Evolutionary conservation across 768 basidiomycete species (phyloP), one percentile per base, ranked within the genome.

Genomic region (Agaricus blazei): DNA sequence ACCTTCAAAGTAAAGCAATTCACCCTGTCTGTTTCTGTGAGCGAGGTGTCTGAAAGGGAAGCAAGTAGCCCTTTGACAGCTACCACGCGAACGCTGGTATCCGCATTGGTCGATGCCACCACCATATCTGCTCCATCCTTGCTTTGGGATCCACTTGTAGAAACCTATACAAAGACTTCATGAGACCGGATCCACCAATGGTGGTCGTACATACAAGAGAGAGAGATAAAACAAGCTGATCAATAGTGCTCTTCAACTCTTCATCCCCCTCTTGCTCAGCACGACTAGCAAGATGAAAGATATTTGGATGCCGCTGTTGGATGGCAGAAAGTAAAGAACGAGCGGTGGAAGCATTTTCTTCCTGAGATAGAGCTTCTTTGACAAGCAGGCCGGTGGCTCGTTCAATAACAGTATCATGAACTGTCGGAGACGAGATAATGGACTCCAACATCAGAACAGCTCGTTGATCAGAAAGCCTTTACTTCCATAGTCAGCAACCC

Each of bases 221-320:
- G 23, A 91, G 67, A 1, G 85, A 84, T 0, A 84, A 65, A 28
- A 85, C 58, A 31, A 88, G 65, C 38, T 82, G 77, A 49, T 84
- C 82, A 5, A 84, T 58, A 6, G 65, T 65, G 15, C 76, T 76
- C 58, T 72, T 74, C 27, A 68, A 56, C 31, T 68, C 69, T 40
- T 72, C 66, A 52, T 71, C 67, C 34, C 68, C 67, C 11, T 67
- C 66, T 27, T 72, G 62, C 3, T 77, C 51, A 3, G 68, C 65
- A 4, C 78, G 70, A 6, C 77, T 74, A 9, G 66, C 68, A 4
- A 67, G 64, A 29, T 75, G 74, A 47, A 90, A 71, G 2, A 79
- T 59, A 0, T 70, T 62, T 0, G 85, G 79, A 61, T 88, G 74
- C 19, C 87, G 82, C 60, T 91, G 91, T 51, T 87, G 80, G 9